A percentile compares a stretch with the other conserved stretches of the same genome.
These are phyloP conservation scores for Cryptosporidium viatorum DNA, from an alignment of 169 alveolate genomes.

Conservation along the genomic window DNA sequence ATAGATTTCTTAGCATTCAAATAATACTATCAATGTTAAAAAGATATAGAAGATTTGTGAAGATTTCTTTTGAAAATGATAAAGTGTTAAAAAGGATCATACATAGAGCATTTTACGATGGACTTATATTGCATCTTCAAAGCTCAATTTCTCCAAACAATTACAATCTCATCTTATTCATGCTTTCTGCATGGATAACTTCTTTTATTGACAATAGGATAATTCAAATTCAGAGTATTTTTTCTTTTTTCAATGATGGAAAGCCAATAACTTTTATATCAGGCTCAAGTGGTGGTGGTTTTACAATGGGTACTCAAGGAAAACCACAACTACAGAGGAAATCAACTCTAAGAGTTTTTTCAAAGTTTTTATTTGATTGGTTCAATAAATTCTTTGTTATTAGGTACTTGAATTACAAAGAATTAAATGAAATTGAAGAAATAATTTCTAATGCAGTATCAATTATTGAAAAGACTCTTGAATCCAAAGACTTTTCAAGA, in stretches of 20 bases:
- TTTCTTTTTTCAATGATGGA: neutral
- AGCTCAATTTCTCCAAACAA: conserved; percentile 20
- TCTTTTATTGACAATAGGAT: conserved; percentile 62
- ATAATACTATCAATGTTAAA: conserved; percentile 27
- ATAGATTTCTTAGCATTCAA: conserved; percentile 51
- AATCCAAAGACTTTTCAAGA: neutral
- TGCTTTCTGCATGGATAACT: conserved; percentile 40
- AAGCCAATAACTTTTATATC: neutral
- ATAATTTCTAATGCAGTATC: neutral
- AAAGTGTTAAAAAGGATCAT: neutral
- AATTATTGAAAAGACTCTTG: neutral
- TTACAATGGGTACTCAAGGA: neutral
- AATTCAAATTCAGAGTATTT: conserved; percentile 7
- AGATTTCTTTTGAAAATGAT: conserved; percentile 45
- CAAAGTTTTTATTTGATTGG: conserved; percentile 2
- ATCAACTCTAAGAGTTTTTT: neutral
- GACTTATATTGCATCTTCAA: conserved; percentile 37
- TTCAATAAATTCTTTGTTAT: neutral
- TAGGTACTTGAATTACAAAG: neutral
- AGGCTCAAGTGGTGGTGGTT: neutral
- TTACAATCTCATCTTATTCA: neutral
- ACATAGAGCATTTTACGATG: conserved; percentile 45
- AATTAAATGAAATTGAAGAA: neutral
- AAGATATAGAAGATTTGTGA: conserved; percentile 39
- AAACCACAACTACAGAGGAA: neutral